Conservation (phyloP, 495 filamentous ascomycete genomes). For the Penicillium dipodomyicola region DNA sequence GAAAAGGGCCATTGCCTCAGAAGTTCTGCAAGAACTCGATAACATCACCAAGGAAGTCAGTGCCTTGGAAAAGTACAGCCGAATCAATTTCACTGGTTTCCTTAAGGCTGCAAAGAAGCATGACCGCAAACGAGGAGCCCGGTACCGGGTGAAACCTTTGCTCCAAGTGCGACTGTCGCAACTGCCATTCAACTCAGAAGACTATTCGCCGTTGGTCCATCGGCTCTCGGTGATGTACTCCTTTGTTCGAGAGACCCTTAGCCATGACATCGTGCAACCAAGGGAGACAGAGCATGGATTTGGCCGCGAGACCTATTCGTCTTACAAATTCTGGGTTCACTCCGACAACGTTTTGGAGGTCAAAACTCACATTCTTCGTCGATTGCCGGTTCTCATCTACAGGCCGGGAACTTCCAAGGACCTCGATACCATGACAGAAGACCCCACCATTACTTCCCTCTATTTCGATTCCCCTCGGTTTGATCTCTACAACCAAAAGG, state of each 20-base stretch:
- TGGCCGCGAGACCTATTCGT: conserved; percentile 70
- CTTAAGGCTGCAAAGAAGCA: conserved; percentile 98
- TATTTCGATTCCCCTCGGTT: conserved; percentile 93
- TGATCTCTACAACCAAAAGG: conserved; percentile 78
- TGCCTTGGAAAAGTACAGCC: conserved; percentile 91
- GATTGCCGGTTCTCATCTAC: conserved; percentile 86
- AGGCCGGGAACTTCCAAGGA: conserved; percentile 80
- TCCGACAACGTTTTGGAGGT: conserved; percentile 91
- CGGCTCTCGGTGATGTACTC: conserved; percentile 91
- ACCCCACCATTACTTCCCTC: conserved; percentile 89
- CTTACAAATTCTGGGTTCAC: conserved; percentile 98
- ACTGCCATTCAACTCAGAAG: conserved; percentile 91
- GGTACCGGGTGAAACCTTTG: conserved; percentile 84
- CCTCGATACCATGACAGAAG: conserved; percentile 68
- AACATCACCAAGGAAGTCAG: conserved; percentile 84
- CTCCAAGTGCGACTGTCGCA: conserved; percentile 84
- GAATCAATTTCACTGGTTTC: conserved; percentile 95
- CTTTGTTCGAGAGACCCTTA: conserved; percentile 78
- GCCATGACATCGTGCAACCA: conserved; percentile 49
- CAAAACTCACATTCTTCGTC: conserved; percentile 89
- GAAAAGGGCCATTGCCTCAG: conserved; percentile 55
- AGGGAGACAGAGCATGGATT: conserved; percentile 41
- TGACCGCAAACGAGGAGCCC: conserved; percentile 79
- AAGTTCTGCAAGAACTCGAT: conserved; percentile 77
- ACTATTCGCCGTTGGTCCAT: conserved; percentile 85